Conservation (phyloP, 2,329 filamentous ascomycete genomes). For the Colletotrichum sp. region DNA sequence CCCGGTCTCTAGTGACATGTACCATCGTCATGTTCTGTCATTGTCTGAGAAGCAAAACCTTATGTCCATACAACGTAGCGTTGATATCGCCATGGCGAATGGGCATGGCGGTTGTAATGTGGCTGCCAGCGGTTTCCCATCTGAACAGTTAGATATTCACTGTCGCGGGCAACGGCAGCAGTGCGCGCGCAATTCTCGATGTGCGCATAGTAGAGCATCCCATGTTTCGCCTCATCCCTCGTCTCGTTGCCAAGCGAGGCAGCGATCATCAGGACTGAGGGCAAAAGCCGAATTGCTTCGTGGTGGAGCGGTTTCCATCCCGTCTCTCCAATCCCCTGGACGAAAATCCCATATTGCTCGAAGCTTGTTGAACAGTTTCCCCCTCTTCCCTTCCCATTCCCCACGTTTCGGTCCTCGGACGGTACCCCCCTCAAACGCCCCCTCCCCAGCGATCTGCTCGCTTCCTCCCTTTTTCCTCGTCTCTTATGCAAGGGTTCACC, state of each 20-base stretch:
- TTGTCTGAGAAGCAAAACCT: background rate
- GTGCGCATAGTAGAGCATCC: background rate
- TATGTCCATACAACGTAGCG: background rate
- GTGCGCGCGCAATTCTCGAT: background rate
- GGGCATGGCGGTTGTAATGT: background rate
- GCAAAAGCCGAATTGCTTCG: background rate
- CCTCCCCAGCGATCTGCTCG: background rate
- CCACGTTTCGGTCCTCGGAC: background rate
- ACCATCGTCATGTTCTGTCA: background rate
- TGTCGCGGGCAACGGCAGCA: background rate
- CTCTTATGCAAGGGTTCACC: background rate
- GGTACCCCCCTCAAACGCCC: background rate
- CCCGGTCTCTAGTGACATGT: background rate
- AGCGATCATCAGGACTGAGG: background rate
- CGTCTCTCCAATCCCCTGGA: conserved; percentile 3
- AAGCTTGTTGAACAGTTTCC: background rate
- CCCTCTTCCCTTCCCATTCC: conserved; percentile 2
- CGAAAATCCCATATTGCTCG: background rate
- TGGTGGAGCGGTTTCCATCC: background rate
- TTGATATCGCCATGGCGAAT: background rate
- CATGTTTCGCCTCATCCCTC: background rate
- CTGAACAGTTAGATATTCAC: background rate
- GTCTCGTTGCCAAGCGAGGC: background rate
- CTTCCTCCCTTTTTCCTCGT: background rate
- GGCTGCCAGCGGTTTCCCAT: background rate